Percentiles rank a stretch among this genome's conserved stretches.
Conservation (phyloP, 2,329 filamentous ascomycete species). For the Talaromyces rugulosus region DNA sequence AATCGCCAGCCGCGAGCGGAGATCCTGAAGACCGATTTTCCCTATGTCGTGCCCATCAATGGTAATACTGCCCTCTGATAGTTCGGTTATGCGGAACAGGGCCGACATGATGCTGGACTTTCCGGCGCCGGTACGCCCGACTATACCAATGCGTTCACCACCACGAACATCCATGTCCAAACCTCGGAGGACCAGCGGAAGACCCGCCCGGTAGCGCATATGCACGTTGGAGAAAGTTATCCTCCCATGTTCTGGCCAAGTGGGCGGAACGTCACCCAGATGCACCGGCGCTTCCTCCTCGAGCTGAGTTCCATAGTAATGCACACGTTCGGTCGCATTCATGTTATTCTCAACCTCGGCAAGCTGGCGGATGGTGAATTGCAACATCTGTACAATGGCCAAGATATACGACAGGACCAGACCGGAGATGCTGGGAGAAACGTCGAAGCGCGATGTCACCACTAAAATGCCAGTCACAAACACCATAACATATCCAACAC, state of each 20-base stretch:
- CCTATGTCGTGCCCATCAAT: conserved; percentile 43
- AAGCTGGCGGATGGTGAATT: conserved; percentile 86
- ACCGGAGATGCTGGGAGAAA: conserved; percentile 76
- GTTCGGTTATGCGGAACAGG: conserved; percentile 41
- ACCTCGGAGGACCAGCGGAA: conserved; percentile 69
- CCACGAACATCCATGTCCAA: conserved; percentile 48
- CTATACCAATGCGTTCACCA: conserved; percentile 47
- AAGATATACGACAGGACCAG: conserved; percentile 88
- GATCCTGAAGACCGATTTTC: conserved; percentile 36
- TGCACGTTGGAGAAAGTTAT: conserved; percentile 70
- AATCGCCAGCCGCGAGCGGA: conserved; percentile 41
- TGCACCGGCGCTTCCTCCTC: conserved; percentile 87
- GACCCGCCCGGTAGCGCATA: conserved; percentile 70
- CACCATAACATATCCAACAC: conserved; percentile 79
- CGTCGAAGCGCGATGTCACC: conserved; percentile 79
- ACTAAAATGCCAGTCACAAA: conserved; percentile 83
- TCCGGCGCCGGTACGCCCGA: conserved; percentile 43
- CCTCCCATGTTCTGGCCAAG: conserved; percentile 84
- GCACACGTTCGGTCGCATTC: conserved; percentile 89
- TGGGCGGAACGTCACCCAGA: conserved; percentile 62
- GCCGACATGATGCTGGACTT: conserved; percentile 46
- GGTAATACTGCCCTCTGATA: conserved; percentile 36
- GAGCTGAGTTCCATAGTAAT: conserved; percentile 81
- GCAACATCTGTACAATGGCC: conserved; percentile 89
- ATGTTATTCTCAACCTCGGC: conserved; percentile 97